Conservation (phyloP, 805 yeast genomes). For the Wickerhamiella nectarea region DNA sequence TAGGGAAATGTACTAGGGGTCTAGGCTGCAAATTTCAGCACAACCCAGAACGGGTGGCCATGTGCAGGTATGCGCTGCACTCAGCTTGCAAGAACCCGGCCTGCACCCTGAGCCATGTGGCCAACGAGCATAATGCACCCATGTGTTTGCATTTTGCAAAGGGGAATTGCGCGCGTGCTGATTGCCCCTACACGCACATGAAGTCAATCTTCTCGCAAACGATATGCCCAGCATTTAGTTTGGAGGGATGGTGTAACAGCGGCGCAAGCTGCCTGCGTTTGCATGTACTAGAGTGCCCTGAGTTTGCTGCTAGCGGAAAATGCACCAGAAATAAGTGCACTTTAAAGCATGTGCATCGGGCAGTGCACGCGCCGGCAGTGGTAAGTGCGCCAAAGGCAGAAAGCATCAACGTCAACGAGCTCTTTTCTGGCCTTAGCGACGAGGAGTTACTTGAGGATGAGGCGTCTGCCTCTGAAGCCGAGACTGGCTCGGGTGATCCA, state of each 20-base stretch:
- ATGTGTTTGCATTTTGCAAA: constrained; percentile 40
- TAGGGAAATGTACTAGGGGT: constrained; percentile 43
- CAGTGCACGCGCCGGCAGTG: constrained; percentile 12
- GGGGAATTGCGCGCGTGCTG: constrained; percentile 35
- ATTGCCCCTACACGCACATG: constrained; percentile 42
- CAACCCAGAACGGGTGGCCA: constrained; percentile 35
- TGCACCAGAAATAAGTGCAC: constrained; percentile 45
- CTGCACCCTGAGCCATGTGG: constrained; percentile 45
- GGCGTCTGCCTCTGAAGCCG: constrained; percentile 16
- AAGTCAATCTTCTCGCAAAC: constrained; percentile 28
- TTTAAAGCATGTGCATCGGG: constrained; percentile 35
- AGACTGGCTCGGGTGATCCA: background rate
- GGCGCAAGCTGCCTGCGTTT: constrained; percentile 44
- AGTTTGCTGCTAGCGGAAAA: constrained; percentile 43
- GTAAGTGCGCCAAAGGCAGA: constrained; percentile 15
- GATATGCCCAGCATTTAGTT: constrained; percentile 53
- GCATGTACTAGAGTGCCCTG: constrained; percentile 59
- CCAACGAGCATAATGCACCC: constrained; percentile 47
- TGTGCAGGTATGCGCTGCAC: constrained; percentile 39
- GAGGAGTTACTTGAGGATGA: constrained; percentile 13
- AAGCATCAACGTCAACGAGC: constrained; percentile 12
- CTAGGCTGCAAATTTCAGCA: constrained; percentile 42
- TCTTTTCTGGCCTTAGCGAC: constrained; percentile 9
- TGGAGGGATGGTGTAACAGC: constrained; percentile 52
- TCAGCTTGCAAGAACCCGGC: constrained; percentile 35